Evolutionary conservation across 1,284 basidiomycete species (phyloP).

Genomic region (Porodaedalea pini): DNA sequence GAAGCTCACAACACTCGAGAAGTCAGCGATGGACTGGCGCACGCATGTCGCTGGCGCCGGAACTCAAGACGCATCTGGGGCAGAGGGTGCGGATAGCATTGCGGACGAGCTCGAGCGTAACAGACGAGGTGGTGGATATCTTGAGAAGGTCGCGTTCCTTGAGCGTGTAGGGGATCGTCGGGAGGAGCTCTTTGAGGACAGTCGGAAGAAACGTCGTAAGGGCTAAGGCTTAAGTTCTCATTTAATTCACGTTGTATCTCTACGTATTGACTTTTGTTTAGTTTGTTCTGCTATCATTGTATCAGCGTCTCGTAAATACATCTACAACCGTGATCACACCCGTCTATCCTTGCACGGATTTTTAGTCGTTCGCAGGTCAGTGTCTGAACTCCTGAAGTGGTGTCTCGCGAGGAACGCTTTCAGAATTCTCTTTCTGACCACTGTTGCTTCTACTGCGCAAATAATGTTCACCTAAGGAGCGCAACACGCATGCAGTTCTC

Average conservation of each 20-base stretch:
- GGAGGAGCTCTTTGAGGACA: constrained; percentile 58
- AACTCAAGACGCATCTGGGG: constrained; percentile 28
- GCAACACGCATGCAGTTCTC: too few relatives aligned
- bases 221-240: constrained; percentile 21
- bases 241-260: too few relatives aligned
- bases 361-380: too few relatives aligned
- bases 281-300: neutral
- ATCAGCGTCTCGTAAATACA: too few relatives aligned
- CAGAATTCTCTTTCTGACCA: too few relatives aligned
- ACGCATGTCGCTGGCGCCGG: constrained; percentile 43
- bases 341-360: too few relatives aligned
- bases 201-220: constrained; percentile 56
- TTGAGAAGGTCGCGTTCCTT: constrained; percentile 80
- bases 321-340: too few relatives aligned
- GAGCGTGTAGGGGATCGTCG: constrained; percentile 67
- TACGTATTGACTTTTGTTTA: too few relatives aligned
- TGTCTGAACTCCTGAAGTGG: too few relatives aligned
- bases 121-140: constrained; percentile 55
- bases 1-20: constrained; percentile 77
- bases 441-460: too few relatives aligned
- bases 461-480: too few relatives aligned
- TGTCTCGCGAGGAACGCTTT: too few relatives aligned
- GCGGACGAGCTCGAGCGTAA: constrained; percentile 73
- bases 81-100: constrained; percentile 31
- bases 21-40: constrained; percentile 80